Percentiles rank a stretch among this genome's conserved stretches.
Conservation (phyloP, 768 basidiomycete genomes). For the Psilocybe cubensis region DNA sequence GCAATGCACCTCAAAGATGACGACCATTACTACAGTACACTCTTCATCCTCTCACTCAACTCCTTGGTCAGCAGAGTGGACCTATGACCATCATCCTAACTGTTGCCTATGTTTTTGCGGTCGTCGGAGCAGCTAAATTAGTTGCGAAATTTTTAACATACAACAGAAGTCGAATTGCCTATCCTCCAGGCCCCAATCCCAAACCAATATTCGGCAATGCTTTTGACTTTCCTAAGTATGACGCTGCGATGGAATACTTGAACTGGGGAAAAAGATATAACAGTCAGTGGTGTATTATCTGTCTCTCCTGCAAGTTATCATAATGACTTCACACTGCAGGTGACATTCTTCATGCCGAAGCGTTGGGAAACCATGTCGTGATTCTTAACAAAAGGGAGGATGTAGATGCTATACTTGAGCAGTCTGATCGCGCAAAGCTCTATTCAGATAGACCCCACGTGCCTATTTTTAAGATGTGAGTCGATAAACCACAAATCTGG, state of each 20-base stretch:
- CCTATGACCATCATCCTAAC: not conserved
- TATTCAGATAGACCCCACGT: conserved; percentile 48
- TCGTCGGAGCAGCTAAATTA: not conserved
- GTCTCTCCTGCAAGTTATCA: not conserved
- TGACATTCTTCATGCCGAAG: conserved; percentile 24
- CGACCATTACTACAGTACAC: too few species aligned
- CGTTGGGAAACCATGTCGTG: conserved; percentile 27
- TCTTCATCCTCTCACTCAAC: too few species aligned
- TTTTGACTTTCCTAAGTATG: conserved; percentile 13
- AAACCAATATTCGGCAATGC: conserved; percentile 27
- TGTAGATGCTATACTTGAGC: conserved; percentile 35
- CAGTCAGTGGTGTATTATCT: conserved; percentile 8
- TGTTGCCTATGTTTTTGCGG: not conserved
- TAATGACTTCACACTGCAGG: conserved; percentile 5
- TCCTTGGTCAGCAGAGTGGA: too few species aligned
- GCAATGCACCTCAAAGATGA: too few species aligned
- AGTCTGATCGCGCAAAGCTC: conserved; percentile 43
- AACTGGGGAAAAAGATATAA: conserved; percentile 17
- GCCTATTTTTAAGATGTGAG: conserved; percentile 14
- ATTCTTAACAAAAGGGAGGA: conserved; percentile 28
- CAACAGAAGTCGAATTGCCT: not conserved
- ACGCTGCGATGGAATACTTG: conserved; percentile 6
- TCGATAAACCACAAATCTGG: too few species aligned
- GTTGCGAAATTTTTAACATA: not conserved
- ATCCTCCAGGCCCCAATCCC: conserved; percentile 26